Evolutionary conservation across 495 filamentous ascomycete genomes (phyloP).

Genomic region (Trichoderma reesei): DNA sequence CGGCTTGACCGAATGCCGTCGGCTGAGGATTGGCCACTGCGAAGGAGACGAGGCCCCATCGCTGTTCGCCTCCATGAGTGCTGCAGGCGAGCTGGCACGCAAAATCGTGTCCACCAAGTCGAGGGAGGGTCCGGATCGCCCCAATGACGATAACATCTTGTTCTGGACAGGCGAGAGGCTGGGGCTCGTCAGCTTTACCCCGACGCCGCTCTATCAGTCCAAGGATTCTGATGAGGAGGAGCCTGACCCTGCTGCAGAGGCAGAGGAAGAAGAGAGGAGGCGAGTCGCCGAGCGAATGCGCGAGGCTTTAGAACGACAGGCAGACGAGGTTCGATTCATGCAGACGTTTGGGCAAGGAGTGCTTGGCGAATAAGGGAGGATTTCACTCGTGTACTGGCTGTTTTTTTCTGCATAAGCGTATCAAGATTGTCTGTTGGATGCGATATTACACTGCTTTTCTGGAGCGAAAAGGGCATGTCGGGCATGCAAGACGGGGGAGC

Average conservation of each 20-base stretch:
- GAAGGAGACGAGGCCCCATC: constrained; percentile 24
- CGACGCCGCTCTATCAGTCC: constrained; percentile 33
- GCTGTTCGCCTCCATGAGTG: constrained; percentile 39
- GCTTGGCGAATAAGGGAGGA: background rate
- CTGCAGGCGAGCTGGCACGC: constrained; percentile 54
- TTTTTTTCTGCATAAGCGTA: too few relatives aligned
- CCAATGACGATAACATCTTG: constrained; percentile 55
- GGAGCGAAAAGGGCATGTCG: too few relatives aligned
- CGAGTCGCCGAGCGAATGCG: constrained; percentile 63
- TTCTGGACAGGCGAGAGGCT: constrained; percentile 77
- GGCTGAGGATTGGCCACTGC: constrained; percentile 56
- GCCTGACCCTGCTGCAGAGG: constrained; percentile 18
- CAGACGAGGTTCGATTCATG: constrained; percentile 73
- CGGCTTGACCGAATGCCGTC: constrained; percentile 68
- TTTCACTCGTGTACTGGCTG: background rate
- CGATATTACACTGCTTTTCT: background rate
- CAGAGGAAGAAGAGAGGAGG: constrained; percentile 33
- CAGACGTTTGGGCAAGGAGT: constrained; percentile 50
- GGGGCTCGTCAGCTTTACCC: constrained; percentile 57
- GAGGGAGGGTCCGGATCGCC: constrained; percentile 22
- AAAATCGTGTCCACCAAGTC: constrained; percentile 58
- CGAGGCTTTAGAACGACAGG: constrained; percentile 64
- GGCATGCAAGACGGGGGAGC: background rate
- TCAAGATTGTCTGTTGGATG: too few relatives aligned
- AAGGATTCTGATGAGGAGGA: constrained; percentile 43